Conservation (phyloP, 768 basidiomycete genomes). For the Boletus insuetus region DNA sequence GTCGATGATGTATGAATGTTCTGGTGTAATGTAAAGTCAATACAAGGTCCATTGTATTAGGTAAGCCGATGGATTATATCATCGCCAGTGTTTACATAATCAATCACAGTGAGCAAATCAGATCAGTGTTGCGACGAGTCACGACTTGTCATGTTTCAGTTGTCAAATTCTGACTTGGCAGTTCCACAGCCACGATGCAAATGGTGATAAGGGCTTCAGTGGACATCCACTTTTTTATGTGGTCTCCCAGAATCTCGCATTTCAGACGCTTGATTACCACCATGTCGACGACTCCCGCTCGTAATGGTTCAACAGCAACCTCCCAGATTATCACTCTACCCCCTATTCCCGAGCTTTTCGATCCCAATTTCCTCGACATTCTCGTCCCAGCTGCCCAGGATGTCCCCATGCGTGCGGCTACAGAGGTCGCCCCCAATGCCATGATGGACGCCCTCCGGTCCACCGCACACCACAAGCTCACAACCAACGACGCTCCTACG, state of each 20-base stretch:
- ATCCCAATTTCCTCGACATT: conserved; percentile 53
- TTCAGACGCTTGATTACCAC: background rate
- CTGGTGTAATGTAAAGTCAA: conserved; percentile 9
- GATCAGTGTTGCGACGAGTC: too few relatives aligned
- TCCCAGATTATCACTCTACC: conserved; percentile 53
- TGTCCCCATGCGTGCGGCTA: background rate
- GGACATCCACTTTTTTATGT: too few relatives aligned
- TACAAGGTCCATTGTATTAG: conserved; percentile 3
- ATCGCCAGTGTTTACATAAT: background rate
- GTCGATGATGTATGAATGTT: conserved; percentile 24
- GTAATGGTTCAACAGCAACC: conserved; percentile 9
- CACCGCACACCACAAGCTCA: conserved; percentile 43
- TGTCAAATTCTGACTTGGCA: too few relatives aligned
- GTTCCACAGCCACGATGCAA: too few relatives aligned
- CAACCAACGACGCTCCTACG: conserved; percentile 50
- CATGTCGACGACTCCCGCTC: background rate
- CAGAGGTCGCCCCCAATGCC: conserved; percentile 31
- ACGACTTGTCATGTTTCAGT: too few relatives aligned
- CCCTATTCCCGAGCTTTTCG: conserved; percentile 53
- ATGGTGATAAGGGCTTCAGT: too few relatives aligned
- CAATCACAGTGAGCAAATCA: too few relatives aligned
- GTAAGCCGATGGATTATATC: conserved; percentile 7
- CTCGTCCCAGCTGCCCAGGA: conserved; percentile 41
- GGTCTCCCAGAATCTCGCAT: too few relatives aligned
- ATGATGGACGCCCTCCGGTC: conserved; percentile 56